phyloP scores from a whole-genome alignment of 805 yeast genomes.

The Hanseniaspora thailandica region DNA sequence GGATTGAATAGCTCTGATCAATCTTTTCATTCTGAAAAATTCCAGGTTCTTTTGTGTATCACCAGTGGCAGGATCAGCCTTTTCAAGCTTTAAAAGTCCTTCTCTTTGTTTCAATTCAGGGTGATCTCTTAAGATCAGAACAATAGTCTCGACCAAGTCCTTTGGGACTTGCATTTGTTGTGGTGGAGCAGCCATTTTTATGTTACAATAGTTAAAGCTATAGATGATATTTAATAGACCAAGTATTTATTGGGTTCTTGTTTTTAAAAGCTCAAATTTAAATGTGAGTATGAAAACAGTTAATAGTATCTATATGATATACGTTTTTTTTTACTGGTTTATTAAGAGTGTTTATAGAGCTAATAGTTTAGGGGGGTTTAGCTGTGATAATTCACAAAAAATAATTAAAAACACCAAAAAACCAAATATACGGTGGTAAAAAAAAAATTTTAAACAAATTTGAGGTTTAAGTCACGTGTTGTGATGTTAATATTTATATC shows the following conservation, averaged over 20 bases:
- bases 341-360: too few species aligned
- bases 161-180: conserved; percentile 31
- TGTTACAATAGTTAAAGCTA: background rate
- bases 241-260: background rate
- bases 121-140: conserved; percentile 57
- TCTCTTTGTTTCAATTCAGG: conserved; percentile 63
- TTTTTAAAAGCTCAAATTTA: too few species aligned
- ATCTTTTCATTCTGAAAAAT: conserved; percentile 79
- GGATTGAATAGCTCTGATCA: conserved; percentile 62
- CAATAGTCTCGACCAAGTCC: conserved; percentile 49
- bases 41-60: conserved; percentile 35
- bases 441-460: too few species aligned
- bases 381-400: too few species aligned
- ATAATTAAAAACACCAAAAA: too few species aligned
- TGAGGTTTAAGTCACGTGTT: too few species aligned
- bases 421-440: too few species aligned
- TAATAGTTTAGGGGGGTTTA: too few species aligned
- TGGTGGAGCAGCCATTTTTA: conserved; percentile 8
- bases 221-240: background rate
- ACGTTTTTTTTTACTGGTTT: too few species aligned
- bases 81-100: conserved; percentile 48
- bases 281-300: too few species aligned
- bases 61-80: conserved; percentile 3
- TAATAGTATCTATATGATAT: too few species aligned
- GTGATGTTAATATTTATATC: background rate